Base-by-base conservation (phyloP, 768 basidiomycete genomes). In the Lentinus tigrinus region DNA sequence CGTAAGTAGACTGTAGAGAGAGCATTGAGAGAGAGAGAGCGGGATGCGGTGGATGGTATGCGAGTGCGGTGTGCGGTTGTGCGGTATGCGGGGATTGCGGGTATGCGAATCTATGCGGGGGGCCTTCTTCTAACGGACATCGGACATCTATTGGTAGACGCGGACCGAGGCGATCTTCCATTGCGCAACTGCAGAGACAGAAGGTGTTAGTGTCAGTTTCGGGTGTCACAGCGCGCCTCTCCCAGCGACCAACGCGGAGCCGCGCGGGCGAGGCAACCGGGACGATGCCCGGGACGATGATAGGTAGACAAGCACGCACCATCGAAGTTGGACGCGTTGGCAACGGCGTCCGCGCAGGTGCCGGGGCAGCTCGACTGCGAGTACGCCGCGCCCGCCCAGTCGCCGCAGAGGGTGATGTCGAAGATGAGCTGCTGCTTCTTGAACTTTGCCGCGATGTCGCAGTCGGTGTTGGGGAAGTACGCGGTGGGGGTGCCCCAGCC, bases 151-250 rank as follows among this genome's bases (percentile, higher is more conserved):
- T 53, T 81, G 73, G 70, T 81, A 85, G 46, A 83, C 78, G 34
- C 80, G 78, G 54, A 85, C 73, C 64, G 80, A 84, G 65, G 82
- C 81, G 69, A 86, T 73, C 57, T 75, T 71, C 83, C 83, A 85
- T 67, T 79, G 71, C 11, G 84, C 82, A 64, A 73, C 83, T 85
- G 62, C 5, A 52, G 4, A 16, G 7, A 16, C 17, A 7, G 26
- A n/a, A 49, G 6, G 8, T 21, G 36, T 69, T 19, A 34, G 54
- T 40, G 24, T 10, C 36, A n/a, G 46, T 9, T 14, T 34, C 42
- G 37, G 11, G 6, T 6, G 7, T 31, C 31, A 11, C 31, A 31
- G 1, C 56, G 40, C 51, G 17, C 21, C n/a, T n/a, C n/a, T n/a
- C n/a, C n/a, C n/a, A n/a, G n/a, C n/a, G n/a, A n/a, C n/a, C n/a